Percentiles rank a stretch among this genome's conserved stretches.
Conservation (phyloP, 2,329 filamentous ascomycete genomes). For the Monilinia fructicola region DNA sequence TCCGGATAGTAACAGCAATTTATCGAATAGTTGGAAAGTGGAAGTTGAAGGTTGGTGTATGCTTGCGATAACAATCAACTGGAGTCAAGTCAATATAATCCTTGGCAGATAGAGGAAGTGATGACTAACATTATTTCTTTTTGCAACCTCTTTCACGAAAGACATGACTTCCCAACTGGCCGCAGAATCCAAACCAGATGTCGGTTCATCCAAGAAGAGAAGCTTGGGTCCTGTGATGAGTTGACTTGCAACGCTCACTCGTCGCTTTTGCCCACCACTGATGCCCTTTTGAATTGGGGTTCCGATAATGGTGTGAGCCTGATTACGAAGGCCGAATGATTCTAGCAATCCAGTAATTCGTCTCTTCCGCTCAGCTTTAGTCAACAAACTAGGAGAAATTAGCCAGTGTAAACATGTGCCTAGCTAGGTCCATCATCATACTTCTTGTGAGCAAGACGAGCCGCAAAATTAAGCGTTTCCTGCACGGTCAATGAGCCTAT, state of each 20-base stretch:
- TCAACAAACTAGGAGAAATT: constrained; percentile 40
- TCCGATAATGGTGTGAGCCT: constrained; percentile 71
- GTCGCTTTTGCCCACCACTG: constrained; percentile 80
- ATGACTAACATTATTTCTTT: constrained; percentile 55
- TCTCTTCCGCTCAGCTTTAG: constrained; percentile 55
- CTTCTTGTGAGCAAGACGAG: constrained; percentile 62
- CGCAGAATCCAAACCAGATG: constrained; percentile 77
- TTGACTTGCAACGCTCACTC: constrained; percentile 76
- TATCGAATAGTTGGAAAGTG: constrained; percentile 79
- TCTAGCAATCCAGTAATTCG: constrained; percentile 66
- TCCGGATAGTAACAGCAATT: constrained; percentile 68
- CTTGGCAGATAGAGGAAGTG: not conserved
- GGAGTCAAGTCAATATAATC: constrained; percentile 46
- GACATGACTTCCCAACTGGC: constrained; percentile 60
- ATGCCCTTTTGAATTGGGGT: constrained; percentile 82
- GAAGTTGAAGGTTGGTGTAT: constrained; percentile 84
- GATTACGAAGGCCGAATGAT: constrained; percentile 70
- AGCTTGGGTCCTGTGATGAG: constrained; percentile 66
- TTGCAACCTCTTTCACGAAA: constrained; percentile 52
- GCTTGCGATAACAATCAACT: constrained; percentile 76
- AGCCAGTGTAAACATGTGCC: not conserved
- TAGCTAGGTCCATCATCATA: constrained; percentile 36
- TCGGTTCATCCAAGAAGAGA: constrained; percentile 85
- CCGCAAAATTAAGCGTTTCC: constrained; percentile 78
- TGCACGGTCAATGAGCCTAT: constrained; percentile 77